phyloP scores from a whole-genome alignment of 2,329 filamentous ascomycete species.

The Epicoccum nigrum region DNA sequence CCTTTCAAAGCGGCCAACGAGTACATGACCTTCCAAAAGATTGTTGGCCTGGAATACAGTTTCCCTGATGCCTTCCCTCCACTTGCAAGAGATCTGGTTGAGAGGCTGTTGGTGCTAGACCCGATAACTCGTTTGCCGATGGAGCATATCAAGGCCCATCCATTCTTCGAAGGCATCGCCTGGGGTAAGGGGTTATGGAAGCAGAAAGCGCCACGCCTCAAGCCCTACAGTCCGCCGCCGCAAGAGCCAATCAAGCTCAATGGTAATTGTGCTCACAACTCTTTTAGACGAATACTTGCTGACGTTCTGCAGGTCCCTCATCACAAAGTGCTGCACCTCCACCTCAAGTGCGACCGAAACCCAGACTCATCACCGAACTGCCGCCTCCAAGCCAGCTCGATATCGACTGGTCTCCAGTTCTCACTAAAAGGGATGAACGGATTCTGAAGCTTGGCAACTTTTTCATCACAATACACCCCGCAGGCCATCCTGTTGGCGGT shows the following conservation, averaged over 20 bases:
- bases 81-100: conserved; percentile 85
- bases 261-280: conserved; percentile 40
- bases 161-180: conserved; percentile 86
- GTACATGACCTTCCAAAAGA: conserved; percentile 98
- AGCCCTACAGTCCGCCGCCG: conserved; percentile 78
- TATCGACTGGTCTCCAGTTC: conserved; percentile 96
- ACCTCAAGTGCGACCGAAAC: conserved; percentile 60
- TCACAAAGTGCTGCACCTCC: conserved; percentile 30
- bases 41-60: conserved; percentile 90
- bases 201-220: conserved; percentile 83
- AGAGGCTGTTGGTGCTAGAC: conserved; percentile 87
- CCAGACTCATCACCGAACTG: conserved; percentile 85
- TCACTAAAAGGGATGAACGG: conserved; percentile 88
- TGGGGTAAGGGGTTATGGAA: conserved; percentile 90
- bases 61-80: conserved; percentile 89
- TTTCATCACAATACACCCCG: conserved; percentile 78
- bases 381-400: conserved; percentile 96
- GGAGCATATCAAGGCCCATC: conserved; percentile 95
- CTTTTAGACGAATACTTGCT: conserved; percentile 19
- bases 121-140: conserved; percentile 83
- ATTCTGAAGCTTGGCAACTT: conserved; percentile 94
- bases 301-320: conserved; percentile 34
- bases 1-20: conserved; percentile 97
- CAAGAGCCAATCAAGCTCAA: conserved; percentile 67
- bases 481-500: conserved; percentile 74